A percentile compares a stretch with the other conserved stretches of the same genome.
Conservation (phyloP, 139 green algal species). For the Nannochloris sp. region DNA sequence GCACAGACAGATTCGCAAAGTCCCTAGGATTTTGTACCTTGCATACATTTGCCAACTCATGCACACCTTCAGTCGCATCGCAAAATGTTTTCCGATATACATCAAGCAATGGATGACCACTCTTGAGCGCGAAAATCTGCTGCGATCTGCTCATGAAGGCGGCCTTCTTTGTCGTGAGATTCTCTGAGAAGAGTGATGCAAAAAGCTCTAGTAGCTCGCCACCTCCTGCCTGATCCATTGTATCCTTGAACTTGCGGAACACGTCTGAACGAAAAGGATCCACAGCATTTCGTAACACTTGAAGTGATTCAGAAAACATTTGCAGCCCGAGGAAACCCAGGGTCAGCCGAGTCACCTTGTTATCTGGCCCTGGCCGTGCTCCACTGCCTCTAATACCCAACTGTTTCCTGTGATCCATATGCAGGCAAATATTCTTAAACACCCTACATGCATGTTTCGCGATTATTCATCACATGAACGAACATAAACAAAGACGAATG, state of each 20-base stretch:
- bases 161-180: slow-evolving; percentile 32
- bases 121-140: slow-evolving; percentile 64
- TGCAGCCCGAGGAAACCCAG: not conserved
- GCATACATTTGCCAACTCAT: slow-evolving; percentile 48
- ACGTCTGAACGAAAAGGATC: too few species aligned
- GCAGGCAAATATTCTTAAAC: too few species aligned
- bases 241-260: not conserved
- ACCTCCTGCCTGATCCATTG: slow-evolving; percentile 21
- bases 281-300: not conserved
- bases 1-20: slow-evolving; percentile 37
- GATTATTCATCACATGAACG: too few species aligned
- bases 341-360: too few species aligned
- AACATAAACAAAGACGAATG: too few species aligned
- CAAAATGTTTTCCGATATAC: slow-evolving; percentile 67
- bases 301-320: slow-evolving; percentile 9
- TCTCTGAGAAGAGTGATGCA: slow-evolving; percentile 42
- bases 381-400: too few species aligned
- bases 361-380: too few species aligned
- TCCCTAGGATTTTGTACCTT: slow-evolving; percentile 9
- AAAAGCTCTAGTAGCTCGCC: slow-evolving; percentile 22
- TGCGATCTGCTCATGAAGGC: slow-evolving; percentile 56
- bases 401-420: too few species aligned
- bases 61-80: slow-evolving; percentile 62
- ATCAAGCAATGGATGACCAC: slow-evolving; percentile 62
- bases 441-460: too few species aligned